Evolutionary conservation across 176 grass and related monocot species (phyloP), one percentile per base, ranked within the genome.

Genomic region (Stipa capillata): DNA sequence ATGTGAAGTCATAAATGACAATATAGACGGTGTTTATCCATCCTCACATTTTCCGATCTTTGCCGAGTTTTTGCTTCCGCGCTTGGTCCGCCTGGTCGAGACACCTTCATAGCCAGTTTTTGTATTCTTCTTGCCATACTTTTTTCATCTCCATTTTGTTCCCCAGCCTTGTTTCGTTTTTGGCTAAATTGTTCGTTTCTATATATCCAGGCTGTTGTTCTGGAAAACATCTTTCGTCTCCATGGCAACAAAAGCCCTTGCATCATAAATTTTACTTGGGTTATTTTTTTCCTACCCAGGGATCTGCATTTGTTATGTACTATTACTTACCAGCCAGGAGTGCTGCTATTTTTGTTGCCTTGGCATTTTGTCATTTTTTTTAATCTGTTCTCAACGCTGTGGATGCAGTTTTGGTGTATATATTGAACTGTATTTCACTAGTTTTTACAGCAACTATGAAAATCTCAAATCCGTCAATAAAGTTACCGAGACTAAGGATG

Each of bases 1-100:
- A 18, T 99, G 96, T 83, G 96, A 95, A 83, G 96, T 99, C 35
- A 94, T 99, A 80, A 99, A 93, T 78, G 88, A 99, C 66, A 95
- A 99, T 58, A 95, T 99, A 69, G 92, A 95, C 3, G 81, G 92
- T 82, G 89, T 93, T 84, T 99, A 93, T 66, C 96, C 96, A 25
- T 99, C 96, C 0, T 95, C 96, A 24, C 92, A 95, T 72, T 99
- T 91, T 40, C 96, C 96, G 41, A 89, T 99, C 25, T 89, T 89
- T 78, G 85, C 84, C 0, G 96, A 95, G 47, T 99, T 99, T 79
- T 86, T 99, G 81, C 88, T 99, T 78, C 96, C 96, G 2, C 92
- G 96, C 44, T 91, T 84, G 2, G 96, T 99, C 37, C 90, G 90
- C 39, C 47, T 91, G 37, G 45, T 78, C 0, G 92, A 99, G 69